phyloP scores from a whole-genome alignment of 1,284 basidiomycete genomes.

The Malassezia dermatis region DNA sequence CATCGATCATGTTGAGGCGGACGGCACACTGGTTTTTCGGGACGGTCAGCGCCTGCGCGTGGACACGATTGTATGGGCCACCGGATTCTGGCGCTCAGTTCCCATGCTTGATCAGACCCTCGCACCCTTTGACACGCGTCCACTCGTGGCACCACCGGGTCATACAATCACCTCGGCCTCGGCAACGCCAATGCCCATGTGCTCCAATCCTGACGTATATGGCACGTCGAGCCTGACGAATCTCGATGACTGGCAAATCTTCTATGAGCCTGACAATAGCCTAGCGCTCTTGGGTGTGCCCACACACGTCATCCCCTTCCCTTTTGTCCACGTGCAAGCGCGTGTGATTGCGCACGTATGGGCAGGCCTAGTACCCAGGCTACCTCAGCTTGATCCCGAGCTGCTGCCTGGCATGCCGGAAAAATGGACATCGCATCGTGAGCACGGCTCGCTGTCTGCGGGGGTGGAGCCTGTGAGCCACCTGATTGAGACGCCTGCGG shows the following conservation, averaged over 20 bases:
- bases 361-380: constrained; percentile 6
- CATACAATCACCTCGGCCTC: background rate
- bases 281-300: constrained; percentile 33
- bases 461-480: background rate
- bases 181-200: background rate
- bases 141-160: constrained; percentile 14
- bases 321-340: constrained; percentile 30
- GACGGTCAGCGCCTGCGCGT: constrained; percentile 19
- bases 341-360: constrained; percentile 16
- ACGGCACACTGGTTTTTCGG: constrained; percentile 16
- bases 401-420: constrained; percentile 17
- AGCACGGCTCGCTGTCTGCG: background rate
- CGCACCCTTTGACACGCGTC: constrained; percentile 16
- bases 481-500: background rate
- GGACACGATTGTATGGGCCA: constrained; percentile 40
- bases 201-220: background rate
- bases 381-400: constrained; percentile 19
- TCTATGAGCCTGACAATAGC: constrained; percentile 24
- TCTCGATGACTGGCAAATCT: constrained; percentile 40
- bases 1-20: constrained; percentile 17
- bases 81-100: constrained; percentile 36
- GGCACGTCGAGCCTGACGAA: constrained; percentile 20
- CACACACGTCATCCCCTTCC: constrained; percentile 36
- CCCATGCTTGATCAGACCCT: constrained; percentile 25
- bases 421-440: constrained; percentile 17